A percentile compares a stretch with the other conserved stretches of the same genome.
These are phyloP conservation scores for Candida ipomoeae DNA, from an alignment of 805 yeast species.

Conservation along the genomic window DNA sequence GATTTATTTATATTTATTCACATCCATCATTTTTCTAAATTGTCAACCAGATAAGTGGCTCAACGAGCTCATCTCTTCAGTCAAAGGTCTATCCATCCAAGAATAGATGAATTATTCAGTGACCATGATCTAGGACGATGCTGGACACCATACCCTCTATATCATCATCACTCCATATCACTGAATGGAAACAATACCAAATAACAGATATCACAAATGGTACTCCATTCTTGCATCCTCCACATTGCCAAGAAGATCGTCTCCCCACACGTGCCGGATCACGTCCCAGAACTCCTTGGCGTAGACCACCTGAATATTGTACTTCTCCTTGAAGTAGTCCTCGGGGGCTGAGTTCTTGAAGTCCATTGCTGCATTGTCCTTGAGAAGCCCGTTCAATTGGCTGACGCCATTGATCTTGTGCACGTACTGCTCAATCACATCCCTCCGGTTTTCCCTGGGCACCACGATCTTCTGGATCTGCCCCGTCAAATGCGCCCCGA, in stretches of 20 bases:
- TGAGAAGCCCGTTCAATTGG: slow-evolving; percentile 31
- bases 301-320: slow-evolving; percentile 57
- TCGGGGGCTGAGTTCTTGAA: slow-evolving; percentile 46
- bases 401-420: slow-evolving; percentile 32
- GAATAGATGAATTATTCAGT: too few species aligned
- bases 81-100: too few species aligned
- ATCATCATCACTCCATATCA: too few species aligned
- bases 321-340: slow-evolving; percentile 45
- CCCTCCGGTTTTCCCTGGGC: slow-evolving; percentile 68
- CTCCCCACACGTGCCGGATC: slow-evolving; percentile 65
- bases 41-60: too few species aligned
- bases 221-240: slow-evolving; percentile 15
- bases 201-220: slow-evolving; percentile 7
- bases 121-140: too few species aligned
- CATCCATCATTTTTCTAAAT: too few species aligned
- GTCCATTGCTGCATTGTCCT: slow-evolving; percentile 30
- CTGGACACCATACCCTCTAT: too few species aligned
- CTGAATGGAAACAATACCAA: background rate
- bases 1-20: too few species aligned
- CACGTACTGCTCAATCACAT: slow-evolving; percentile 56
- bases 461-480: slow-evolving; percentile 57
- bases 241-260: slow-evolving; percentile 28
- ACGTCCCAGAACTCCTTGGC: slow-evolving; percentile 81
- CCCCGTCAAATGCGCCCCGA: slow-evolving; percentile 71
- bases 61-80: too few species aligned